These are phyloP conservation scores for Haberlea rhodopensis DNA, from an alignment of 257 asterid genomes.

Conservation along the genomic window DNA sequence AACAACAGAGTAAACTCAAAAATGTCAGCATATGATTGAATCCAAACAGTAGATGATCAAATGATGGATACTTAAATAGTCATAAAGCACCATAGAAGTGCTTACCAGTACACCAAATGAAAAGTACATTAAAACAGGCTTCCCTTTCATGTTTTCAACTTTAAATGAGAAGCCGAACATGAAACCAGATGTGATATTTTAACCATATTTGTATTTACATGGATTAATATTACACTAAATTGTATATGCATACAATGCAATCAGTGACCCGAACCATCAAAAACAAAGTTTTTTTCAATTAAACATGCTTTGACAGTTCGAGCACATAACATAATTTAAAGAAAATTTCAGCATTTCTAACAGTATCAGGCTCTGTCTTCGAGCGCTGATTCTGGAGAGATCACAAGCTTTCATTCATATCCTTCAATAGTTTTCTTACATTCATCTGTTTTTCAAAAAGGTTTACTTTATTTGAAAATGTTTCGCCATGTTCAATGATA, in stretches of 20 bases:
- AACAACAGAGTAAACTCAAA: not conserved
- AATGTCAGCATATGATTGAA: not conserved
- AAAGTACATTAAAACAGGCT: no score
- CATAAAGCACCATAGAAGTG: no score
- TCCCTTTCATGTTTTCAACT: no score
- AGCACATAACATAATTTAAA: not conserved
- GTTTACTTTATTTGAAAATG: not conserved
- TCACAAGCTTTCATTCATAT: not conserved
- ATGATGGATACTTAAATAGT: not conserved
- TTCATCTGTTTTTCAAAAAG: conserved; percentile 5
- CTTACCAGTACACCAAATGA: no score
- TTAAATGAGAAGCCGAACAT: no score
- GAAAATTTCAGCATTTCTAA: not conserved
- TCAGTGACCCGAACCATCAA: not conserved
- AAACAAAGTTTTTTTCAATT: not conserved
- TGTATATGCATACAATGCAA: not conserved
- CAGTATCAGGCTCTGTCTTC: conserved; percentile 1
- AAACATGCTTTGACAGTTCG: conserved; percentile 8
- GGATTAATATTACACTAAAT: not conserved
- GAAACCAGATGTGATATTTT: no score
- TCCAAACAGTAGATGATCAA: not conserved
- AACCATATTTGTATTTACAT: no score
- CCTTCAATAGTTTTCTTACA: not conserved
- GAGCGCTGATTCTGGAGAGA: not conserved
- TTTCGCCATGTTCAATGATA: conserved; percentile 9